Evolutionary conservation across 768 basidiomycete genomes (phyloP).

Genomic region (Serendipita sp.): DNA sequence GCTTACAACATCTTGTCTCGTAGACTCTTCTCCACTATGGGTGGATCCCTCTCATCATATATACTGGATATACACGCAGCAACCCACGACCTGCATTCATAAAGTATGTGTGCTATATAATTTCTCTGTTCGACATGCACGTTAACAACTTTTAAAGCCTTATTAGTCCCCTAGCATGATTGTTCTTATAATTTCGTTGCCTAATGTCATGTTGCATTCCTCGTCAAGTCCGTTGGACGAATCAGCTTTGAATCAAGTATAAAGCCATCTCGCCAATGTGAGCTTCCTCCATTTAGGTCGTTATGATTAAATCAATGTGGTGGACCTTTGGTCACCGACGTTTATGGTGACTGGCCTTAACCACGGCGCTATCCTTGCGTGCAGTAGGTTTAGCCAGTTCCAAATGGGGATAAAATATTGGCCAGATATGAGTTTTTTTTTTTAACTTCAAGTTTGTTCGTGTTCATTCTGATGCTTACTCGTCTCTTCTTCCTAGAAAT

Average conservation of each 20-base stretch:
- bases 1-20: neutral
- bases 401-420: conserved; percentile 52
- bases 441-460: neutral
- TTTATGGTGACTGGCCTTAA: neutral
- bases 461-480: neutral
- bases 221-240: neutral
- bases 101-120: conserved; percentile 48
- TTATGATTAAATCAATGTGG: conserved; percentile 13
- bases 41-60: conserved; percentile 95
- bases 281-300: neutral
- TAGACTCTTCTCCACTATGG: conserved; percentile 86
- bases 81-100: conserved; percentile 90
- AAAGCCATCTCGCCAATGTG: conserved; percentile 5
- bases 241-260: neutral
- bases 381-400: conserved; percentile 23
- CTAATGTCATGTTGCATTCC: neutral
- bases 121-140: neutral
- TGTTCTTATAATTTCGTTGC: conserved; percentile 13
- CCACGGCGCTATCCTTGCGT: neutral
- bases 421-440: conserved; percentile 73
- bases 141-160: conserved; percentile 34
- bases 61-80: conserved; percentile 82
- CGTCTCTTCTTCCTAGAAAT: neutral
- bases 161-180: conserved; percentile 83
- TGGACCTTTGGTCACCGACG: conserved; percentile 8